Evolutionary conservation across 2,329 filamentous ascomycete species (phyloP), one percentile per base, ranked within the genome.

Genomic region (Colletotrichum musicola): DNA sequence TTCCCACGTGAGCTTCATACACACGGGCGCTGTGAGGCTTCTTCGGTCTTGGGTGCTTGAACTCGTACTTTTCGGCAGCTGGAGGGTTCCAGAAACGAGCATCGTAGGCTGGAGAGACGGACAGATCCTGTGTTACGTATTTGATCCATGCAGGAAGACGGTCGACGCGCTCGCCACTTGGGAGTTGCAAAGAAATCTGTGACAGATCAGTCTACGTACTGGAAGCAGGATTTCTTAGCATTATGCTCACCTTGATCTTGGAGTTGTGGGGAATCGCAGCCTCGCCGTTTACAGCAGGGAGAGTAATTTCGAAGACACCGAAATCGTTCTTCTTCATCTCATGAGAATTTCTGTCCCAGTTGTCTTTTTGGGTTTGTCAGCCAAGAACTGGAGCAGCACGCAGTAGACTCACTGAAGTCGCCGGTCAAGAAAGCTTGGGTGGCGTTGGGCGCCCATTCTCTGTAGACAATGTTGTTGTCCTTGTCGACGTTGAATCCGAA

Each of bases 1-100:
- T 99, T 58, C 96, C 96, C 49, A 99, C 94, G 77, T 99, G 96
- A n/a, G 96, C 96, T 81, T 99, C 96, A 81, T 99, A 99, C 67
- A 99, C 94, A 58, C 96, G 91, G n/a, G 89, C 89, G 75, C 94
- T 97, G 65, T 85, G 80, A 1, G 96, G 96, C 84, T 95, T 97
- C 79, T 90, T 90, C 6, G 95, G 96, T 58, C 92, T 88, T 54
- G 87, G 75, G 79, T 98, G 88, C 83, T 97, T 95, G 86, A 97
- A 97, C 62, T 88, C 84, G 79, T 98, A 98, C 76, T 84, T 89
- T 76, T 97, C 90, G 46, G 85, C 82, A 56, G 86, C 80, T 3
- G 94, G 94, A 40, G 96, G 96, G 77, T 98, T 98, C 96, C 96
- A 99, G 83, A 99, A 98, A 60, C 94, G 89, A 25, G 93, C 95